Conservation (phyloP, 257 asterid genomes). For the Solanum lycopersicoides region DNA sequence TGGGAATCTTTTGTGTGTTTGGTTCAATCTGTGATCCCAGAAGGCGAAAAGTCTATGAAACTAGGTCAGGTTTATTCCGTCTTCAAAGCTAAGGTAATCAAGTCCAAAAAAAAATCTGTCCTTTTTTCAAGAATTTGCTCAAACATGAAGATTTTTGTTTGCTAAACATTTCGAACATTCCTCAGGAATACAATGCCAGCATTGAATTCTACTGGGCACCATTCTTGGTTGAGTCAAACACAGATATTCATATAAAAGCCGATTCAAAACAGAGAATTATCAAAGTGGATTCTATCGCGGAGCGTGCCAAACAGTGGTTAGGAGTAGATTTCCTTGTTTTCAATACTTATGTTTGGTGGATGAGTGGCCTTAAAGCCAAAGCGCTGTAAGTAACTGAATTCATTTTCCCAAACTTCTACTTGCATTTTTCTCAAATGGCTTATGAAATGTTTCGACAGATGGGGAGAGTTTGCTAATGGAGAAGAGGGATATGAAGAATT, state of each 20-base stretch:
- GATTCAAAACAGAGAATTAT: slow-evolving; percentile 73
- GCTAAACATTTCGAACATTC: background rate
- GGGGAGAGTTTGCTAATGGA: slow-evolving; percentile 90
- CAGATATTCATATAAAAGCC: slow-evolving; percentile 43
- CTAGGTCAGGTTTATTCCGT: slow-evolving; percentile 49
- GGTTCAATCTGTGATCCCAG: slow-evolving; percentile 63
- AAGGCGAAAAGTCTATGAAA: slow-evolving; percentile 55
- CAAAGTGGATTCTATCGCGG: slow-evolving; percentile 75
- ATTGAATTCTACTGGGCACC: slow-evolving; percentile 96
- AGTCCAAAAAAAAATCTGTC: background rate
- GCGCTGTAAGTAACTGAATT: slow-evolving; percentile 42
- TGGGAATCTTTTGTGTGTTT: slow-evolving; percentile 92
- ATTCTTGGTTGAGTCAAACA: slow-evolving; percentile 68
- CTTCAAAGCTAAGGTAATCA: slow-evolving; percentile 27
- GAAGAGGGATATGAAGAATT: slow-evolving; percentile 67
- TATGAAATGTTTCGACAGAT: slow-evolving; percentile 20
- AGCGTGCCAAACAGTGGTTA: slow-evolving; percentile 73
- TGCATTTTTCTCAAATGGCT: background rate
- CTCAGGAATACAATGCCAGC: slow-evolving; percentile 65
- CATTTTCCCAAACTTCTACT: background rate
- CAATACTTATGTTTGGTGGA: slow-evolving; percentile 97
- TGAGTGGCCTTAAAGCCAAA: slow-evolving; percentile 69
- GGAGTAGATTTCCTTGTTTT: slow-evolving; percentile 76
- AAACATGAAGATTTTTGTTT: background rate
- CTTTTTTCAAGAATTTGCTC: background rate